These are phyloP conservation scores for Dichotomopilus funicola DNA, from an alignment of 2,329 filamentous ascomycete genomes.

Conservation along the genomic window DNA sequence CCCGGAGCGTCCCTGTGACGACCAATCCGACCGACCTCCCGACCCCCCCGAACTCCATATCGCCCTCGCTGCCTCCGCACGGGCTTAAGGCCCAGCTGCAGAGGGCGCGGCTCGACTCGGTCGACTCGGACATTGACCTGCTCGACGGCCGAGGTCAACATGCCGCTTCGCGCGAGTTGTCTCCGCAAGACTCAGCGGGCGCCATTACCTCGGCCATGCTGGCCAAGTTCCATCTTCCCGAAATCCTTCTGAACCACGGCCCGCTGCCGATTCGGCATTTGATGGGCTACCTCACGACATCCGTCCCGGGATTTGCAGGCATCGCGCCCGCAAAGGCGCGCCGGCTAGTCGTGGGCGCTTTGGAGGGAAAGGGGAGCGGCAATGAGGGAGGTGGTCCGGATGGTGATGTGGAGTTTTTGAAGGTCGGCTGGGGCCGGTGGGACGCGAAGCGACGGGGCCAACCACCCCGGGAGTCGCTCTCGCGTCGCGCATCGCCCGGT, in stretches of 20 bases:
- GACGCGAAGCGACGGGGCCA: conserved; percentile 72
- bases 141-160: conserved; percentile 56
- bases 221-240: conserved; percentile 82
- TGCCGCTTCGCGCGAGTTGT: conserved; percentile 35
- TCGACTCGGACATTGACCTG: conserved; percentile 85
- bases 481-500: conserved; percentile 38
- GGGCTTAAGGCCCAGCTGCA: conserved; percentile 64
- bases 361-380: conserved; percentile 67
- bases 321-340: conserved; percentile 87
- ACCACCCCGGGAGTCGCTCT: conserved; percentile 36
- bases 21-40: conserved; percentile 68
- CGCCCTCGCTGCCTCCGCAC: conserved; percentile 76
- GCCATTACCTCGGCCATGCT: conserved; percentile 80
- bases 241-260: conserved; percentile 82
- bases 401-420: conserved; percentile 78
- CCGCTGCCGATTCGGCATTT: conserved; percentile 91
- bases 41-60: conserved; percentile 93
- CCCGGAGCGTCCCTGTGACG: conserved; percentile 58
- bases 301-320: conserved; percentile 83
- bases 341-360: conserved; percentile 81
- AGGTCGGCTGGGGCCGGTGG: conserved; percentile 97
- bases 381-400: conserved; percentile 53
- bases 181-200: conserved; percentile 63
- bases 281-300: conserved; percentile 88
- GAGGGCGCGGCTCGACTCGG: conserved; percentile 52